Base-by-base conservation (phyloP, 1,284 basidiomycete genomes). In the Ceratobasidium sp. region DNA sequence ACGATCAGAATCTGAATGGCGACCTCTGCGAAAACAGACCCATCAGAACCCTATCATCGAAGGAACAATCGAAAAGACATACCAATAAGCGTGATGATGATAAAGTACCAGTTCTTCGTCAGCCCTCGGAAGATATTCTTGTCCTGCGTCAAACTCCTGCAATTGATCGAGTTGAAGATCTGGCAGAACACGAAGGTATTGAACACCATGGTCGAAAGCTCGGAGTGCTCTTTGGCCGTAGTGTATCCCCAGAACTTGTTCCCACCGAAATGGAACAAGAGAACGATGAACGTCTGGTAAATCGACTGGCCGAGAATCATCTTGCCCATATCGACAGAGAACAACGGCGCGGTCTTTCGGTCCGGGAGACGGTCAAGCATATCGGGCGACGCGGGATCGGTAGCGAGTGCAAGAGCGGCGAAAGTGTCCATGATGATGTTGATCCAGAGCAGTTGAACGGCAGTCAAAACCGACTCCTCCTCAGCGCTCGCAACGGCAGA, bases 361-460 rank as follows among this genome's bases (percentile, higher is more conserved):
- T 98, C 96, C 1, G 97, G 97, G 83, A 95, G 94, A 80, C 97
- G 91, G 78, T 98, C 88, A 63, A 99, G 89, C 36, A 96, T 89
- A 2, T 86, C 82, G 47, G 91, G 91, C 0, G 91, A 90, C 0
- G 97, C 97, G 15, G 96, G 97, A 82, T 99, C 97, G 48, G 97
- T 99, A 24, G 97, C 96, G 67, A 99, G 89, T 14, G 97, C 97
- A 73, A 99, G 90, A 45, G 97, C 97, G 71, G 97, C 97, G 80
- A 99, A 98, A 0, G 96, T 98, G 83, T 98, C 96, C 96, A 98
- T 98, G 83, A 95, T 96, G 75, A 97, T 91, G 86, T 97, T 97
- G 82, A 97, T 94, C 96, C 97, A 99, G 24, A 99, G 89, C 44
- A 99, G 85, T 82, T 99, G 97, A 0, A 99, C 97, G 41, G 97